Evolutionary conservation across 2,329 filamentous ascomycete species (phyloP).

Genomic region (Fusarium decemcellulare): DNA sequence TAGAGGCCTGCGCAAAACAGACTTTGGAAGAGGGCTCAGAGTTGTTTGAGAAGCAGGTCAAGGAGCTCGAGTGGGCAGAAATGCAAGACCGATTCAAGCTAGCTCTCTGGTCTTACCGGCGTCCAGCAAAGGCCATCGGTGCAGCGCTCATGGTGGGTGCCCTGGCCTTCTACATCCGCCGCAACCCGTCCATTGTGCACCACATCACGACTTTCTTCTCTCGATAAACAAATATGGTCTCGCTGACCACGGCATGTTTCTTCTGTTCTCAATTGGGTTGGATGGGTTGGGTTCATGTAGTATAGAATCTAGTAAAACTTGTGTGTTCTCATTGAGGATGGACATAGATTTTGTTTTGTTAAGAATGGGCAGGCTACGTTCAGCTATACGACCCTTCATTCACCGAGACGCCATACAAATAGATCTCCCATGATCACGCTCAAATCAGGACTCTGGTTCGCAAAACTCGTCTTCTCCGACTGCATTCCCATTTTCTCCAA

Average conservation of each 20-base stretch:
- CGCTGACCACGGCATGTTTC: background rate
- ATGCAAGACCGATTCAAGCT: conserved; percentile 46
- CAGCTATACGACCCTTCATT: conserved; percentile 34
- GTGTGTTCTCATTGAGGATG: conserved; percentile 8
- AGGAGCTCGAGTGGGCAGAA: conserved; percentile 79
- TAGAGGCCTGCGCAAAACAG: conserved; percentile 65
- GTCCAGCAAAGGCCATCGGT: conserved; percentile 72
- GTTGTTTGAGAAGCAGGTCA: conserved; percentile 79
- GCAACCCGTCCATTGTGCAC: conserved; percentile 53
- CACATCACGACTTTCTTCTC: conserved; percentile 47
- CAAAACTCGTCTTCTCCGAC: conserved; percentile 11
- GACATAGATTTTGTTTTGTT: conserved; percentile 23
- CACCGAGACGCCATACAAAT: conserved; percentile 45
- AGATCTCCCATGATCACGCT: conserved; percentile 35
- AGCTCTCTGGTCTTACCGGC: conserved; percentile 74
- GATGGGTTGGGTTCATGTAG: conserved; percentile 9
- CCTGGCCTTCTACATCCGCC: conserved; percentile 77
- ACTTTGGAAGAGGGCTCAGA: conserved; percentile 75
- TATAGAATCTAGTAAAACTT: conserved; percentile 19
- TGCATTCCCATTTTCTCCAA: conserved; percentile 6
- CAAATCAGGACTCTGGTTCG: conserved; percentile 21
- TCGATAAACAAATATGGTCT: conserved; percentile 22
- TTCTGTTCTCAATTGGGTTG: background rate
- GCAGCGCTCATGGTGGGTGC: conserved; percentile 77
- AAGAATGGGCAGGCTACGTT: conserved; percentile 22